Conservation (phyloP, 495 filamentous ascomycete species). For the Staphylotrichum tortipilum region DNA sequence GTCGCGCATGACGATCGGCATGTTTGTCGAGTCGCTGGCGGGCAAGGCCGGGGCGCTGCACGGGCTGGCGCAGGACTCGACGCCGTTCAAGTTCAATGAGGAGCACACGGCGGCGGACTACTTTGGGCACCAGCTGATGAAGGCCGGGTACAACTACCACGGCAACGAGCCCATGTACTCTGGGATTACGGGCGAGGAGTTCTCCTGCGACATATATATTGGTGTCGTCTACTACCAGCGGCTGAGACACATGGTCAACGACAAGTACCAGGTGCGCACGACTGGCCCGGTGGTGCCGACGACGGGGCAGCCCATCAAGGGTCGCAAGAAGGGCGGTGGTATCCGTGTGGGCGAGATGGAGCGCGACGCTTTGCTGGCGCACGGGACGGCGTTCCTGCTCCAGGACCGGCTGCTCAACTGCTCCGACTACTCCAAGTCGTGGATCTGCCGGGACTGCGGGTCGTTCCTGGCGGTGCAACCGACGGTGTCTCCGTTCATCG, state of each 20-base stretch:
- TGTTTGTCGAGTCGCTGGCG: constrained; percentile 96
- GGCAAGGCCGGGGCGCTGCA: constrained; percentile 92
- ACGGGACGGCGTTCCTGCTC: constrained; percentile 88
- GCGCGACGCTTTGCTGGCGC: constrained; percentile 84
- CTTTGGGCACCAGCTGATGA: constrained; percentile 89
- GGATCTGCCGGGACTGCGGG: constrained; percentile 82
- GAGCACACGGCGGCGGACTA: constrained; percentile 86
- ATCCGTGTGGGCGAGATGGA: constrained; percentile 99
- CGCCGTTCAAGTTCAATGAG: constrained; percentile 90
- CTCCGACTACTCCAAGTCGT: constrained; percentile 77
- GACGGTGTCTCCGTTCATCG: constrained; percentile 60
- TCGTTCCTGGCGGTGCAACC: constrained; percentile 78
- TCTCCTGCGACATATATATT: constrained; percentile 91
- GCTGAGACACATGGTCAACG: constrained; percentile 97
- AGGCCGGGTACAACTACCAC: constrained; percentile 94
- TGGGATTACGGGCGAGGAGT: constrained; percentile 89
- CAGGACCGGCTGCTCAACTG: constrained; percentile 96
- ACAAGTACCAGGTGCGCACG: constrained; percentile 97
- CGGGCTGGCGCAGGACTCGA: constrained; percentile 87
- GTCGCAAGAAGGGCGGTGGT: constrained; percentile 88
- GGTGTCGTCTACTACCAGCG: constrained; percentile 97
- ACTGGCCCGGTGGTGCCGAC: constrained; percentile 82
- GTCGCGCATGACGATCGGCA: constrained; percentile 99
- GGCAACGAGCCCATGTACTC: constrained; percentile 98
- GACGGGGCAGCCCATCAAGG: constrained; percentile 95